Conservation (phyloP, 768 basidiomycete species). For the Suillus americanus region DNA sequence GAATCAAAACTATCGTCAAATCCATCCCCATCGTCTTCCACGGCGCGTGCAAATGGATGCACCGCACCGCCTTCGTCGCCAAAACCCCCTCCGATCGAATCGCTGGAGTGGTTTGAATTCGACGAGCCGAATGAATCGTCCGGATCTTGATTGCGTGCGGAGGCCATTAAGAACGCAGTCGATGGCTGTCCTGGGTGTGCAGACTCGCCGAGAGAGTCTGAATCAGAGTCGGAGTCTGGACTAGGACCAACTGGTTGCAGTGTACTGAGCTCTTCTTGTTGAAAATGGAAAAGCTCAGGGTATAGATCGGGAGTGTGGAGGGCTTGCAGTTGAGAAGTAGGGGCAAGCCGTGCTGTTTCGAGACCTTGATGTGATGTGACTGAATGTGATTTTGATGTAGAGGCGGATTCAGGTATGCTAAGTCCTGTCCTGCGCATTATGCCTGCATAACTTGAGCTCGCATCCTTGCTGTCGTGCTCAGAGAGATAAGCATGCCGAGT, state of each 20-base stretch:
- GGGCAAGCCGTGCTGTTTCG: constrained; percentile 4
- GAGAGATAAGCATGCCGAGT: constrained; percentile 38
- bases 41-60: constrained; percentile 57
- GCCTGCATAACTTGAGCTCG: constrained; percentile 64
- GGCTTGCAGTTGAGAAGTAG: constrained; percentile 6
- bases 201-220: constrained; percentile 59
- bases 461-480: constrained; percentile 42
- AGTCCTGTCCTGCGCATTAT: constrained; percentile 67
- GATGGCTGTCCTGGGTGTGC: constrained; percentile 64
- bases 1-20: constrained; percentile 57
- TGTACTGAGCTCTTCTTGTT: constrained; percentile 23
- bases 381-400: constrained; percentile 21
- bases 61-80: constrained; percentile 41
- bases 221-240: constrained; percentile 51
- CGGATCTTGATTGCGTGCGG: constrained; percentile 30
- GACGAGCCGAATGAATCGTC: constrained; percentile 43
- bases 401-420: constrained; percentile 33
- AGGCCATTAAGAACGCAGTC: constrained; percentile 68
- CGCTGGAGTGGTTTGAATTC: constrained; percentile 58
- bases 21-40: constrained; percentile 33
- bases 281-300: constrained; percentile 24
- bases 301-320: constrained; percentile 25
- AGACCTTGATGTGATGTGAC: constrained; percentile 9
- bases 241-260: constrained; percentile 17
- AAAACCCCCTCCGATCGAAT: constrained; percentile 47